phyloP scores from a whole-genome alignment of 2,329 filamentous ascomycete species.

The Escovopsis sp. region DNA sequence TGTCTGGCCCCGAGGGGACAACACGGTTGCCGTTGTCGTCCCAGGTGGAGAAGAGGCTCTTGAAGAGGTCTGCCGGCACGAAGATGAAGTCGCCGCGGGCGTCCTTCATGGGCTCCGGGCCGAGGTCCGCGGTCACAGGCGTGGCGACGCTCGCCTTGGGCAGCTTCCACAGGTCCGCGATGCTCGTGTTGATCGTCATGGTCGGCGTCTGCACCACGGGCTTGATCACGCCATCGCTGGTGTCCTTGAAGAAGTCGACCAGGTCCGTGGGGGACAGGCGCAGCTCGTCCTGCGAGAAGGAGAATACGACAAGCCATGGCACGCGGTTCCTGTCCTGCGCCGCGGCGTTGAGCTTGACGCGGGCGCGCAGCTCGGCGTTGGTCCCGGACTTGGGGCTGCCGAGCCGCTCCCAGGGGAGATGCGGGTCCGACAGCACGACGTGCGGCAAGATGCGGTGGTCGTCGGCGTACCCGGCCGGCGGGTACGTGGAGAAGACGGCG shows the following conservation, averaged over 20 bases:
- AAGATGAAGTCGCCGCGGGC: constrained; percentile 15
- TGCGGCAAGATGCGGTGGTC: constrained; percentile 23
- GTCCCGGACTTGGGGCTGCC: constrained; percentile 8
- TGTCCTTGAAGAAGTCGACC: constrained; percentile 1
- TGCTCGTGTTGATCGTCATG: constrained; percentile 7
- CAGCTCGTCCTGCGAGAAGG: constrained; percentile 21
- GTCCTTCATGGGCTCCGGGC: constrained; percentile 1
- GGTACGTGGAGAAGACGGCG: constrained; percentile 22
- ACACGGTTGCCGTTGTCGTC: constrained; percentile 1
- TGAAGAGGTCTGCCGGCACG: constrained; percentile 12
- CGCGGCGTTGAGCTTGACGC: background rate
- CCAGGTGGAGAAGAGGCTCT: constrained; percentile 10
- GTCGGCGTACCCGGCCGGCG: constrained; percentile 23
- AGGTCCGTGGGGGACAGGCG: constrained; percentile 9
- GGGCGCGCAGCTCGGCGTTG: background rate
- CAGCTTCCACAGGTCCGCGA: constrained; percentile 3
- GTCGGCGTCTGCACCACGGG: constrained; percentile 3
- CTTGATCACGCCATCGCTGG: constrained; percentile 3
- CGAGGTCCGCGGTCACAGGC: constrained; percentile 1
- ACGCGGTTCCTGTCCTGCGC: constrained; percentile 10
- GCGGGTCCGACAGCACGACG: constrained; percentile 26
- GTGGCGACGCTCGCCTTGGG: background rate
- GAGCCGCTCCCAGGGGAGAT: constrained; percentile 26
- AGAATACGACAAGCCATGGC: constrained; percentile 25
- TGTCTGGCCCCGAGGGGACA: constrained; percentile 4